Evolutionary conservation across 495 filamentous ascomycete species (phyloP), one percentile per base, ranked within the genome.

Genomic region (Amniculicola lignicola): DNA sequence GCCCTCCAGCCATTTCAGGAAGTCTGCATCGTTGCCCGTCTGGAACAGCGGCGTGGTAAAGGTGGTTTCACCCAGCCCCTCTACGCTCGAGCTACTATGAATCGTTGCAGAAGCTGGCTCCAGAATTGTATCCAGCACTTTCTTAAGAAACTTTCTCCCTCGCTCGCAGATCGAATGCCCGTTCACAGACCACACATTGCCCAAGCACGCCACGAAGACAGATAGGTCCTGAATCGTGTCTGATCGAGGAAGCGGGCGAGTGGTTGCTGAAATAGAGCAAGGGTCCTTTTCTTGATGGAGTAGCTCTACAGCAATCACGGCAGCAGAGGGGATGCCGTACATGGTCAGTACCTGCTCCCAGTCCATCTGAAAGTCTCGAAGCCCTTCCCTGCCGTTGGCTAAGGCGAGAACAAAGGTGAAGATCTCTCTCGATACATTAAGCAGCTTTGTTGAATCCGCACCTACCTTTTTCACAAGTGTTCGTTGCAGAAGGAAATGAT

Each of bases 191-290:
- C 72, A 67, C 1, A 85, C 73, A 72, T 79, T 79, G 5, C 77
- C 77, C 3, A 85, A 67, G 28, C 75, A 76, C 0, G 79, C 81
- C 15, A 84, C 73, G 38, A 87, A 80, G 12, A 84, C 75, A 50
- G 81, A 84, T 5, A 86, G 71, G 48, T 84, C 82, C 37, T 83
- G 83, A 28, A 85, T 81, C 9, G 80, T 72, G 57, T 82, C 78
- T 0, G 83, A 81, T 14, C 82, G 76, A 0, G 81, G 80, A 3
- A 80, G 66, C 48, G 71, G 50, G 25, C 72, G 53, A 21, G 59
- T 41, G 42, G 47, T 19, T 3, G 38, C 39, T 19, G 46, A 57
- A 3, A 25, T 12, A 9, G 51, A 55, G 0, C 29, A 70, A 59
- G 37, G 72, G 3, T 69, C 65, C 51, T 79, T 76, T 11, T 77